Evolutionary conservation across 345 rosid genomes (phyloP).

Genomic region (Balakata baccata): DNA sequence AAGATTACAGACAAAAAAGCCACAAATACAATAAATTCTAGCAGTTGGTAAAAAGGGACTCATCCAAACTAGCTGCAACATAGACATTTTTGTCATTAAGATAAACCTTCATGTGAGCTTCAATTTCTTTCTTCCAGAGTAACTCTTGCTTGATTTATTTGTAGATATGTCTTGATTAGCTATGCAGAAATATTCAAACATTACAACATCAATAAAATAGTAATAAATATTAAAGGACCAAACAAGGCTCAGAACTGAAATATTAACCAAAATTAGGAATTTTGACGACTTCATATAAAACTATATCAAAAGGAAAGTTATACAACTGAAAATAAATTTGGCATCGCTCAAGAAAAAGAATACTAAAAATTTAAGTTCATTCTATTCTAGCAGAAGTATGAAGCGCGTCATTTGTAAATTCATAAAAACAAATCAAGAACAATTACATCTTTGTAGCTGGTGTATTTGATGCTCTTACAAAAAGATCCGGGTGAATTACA

Average conservation of each 20-base stretch:
- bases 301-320: neutral
- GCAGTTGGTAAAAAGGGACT: neutral
- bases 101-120: neutral
- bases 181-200: neutral
- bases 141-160: neutral
- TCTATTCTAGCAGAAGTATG: no score
- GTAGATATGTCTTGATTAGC: neutral
- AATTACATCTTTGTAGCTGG: conserved; percentile 90
- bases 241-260: neutral
- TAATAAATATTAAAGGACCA: neutral
- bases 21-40: neutral
- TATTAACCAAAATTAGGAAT: no score
- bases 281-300: neutral
- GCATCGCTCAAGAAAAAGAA: neutral
- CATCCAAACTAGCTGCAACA: neutral
- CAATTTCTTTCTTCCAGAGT: no score
- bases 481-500: no score
- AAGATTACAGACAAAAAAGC: neutral
- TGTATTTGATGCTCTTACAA: conserved; percentile 91
- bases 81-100: neutral
- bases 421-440: neutral
- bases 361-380: neutral
- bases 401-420: neutral
- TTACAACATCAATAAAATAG: neutral
- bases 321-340: neutral